These are phyloP conservation scores for Citrullus colocynthis DNA, from an alignment of 306 rosid genomes.

Conservation along the genomic window DNA sequence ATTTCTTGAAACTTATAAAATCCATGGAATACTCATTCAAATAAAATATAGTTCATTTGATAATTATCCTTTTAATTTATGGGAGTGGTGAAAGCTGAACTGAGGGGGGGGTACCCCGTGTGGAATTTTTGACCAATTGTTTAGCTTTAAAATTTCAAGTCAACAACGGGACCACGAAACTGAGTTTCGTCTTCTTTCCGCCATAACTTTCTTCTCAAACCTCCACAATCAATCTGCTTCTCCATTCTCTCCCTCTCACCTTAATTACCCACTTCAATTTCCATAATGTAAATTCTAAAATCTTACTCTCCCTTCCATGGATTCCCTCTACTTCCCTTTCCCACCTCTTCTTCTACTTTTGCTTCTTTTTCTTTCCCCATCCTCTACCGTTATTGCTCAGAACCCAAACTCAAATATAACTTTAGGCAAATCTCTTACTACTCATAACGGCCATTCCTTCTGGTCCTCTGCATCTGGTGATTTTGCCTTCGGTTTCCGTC, in stretches of 20 bases:
- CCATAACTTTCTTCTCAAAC: not conserved
- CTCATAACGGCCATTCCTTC: not conserved
- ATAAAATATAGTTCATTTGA: too few relatives aligned
- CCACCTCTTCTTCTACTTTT: not conserved
- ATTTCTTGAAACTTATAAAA: not conserved
- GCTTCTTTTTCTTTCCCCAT: constrained; percentile 7
- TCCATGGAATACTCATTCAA: too few relatives aligned
- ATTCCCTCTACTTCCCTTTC: not conserved
- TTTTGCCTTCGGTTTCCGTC: constrained; percentile 33
- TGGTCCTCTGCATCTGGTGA: constrained; percentile 24
- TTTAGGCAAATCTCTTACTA: constrained; percentile 6
- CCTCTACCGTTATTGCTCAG: constrained; percentile 8
- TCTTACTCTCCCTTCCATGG: not conserved
- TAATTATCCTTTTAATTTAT: too few relatives aligned
- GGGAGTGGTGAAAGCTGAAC: too few relatives aligned
- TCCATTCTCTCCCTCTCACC: not conserved
- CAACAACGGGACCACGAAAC: not conserved
- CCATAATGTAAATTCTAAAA: not conserved
- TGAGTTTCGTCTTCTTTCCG: not conserved
- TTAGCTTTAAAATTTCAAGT: not conserved
- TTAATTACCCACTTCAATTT: not conserved
- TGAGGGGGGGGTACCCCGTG: too few relatives aligned
- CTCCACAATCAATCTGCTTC: not conserved
- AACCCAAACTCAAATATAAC: constrained; percentile 9
- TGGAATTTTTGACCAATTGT: too few relatives aligned